A percentile compares a stretch with the other conserved stretches of the same genome.
Conservation (phyloP, 2,329 filamentous ascomycete species). For the Truncatella angustata region DNA sequence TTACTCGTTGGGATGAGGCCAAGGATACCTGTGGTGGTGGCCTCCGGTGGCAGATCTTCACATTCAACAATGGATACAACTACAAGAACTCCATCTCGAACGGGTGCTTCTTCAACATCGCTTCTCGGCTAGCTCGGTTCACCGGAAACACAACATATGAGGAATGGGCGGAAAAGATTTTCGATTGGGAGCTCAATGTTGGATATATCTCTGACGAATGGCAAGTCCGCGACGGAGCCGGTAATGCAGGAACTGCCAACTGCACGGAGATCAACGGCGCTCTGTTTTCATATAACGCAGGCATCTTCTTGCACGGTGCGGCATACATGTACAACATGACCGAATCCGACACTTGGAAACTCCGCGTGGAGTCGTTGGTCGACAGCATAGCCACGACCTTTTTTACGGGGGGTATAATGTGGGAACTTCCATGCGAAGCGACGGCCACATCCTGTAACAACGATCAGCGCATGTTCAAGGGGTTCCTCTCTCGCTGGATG, state of each 20-base stretch:
- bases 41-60: slow-evolving; percentile 82
- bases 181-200: slow-evolving; percentile 58
- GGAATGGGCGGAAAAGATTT: slow-evolving; percentile 71
- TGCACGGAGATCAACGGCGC: slow-evolving; percentile 28
- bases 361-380: slow-evolving; percentile 42
- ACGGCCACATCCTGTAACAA: slow-evolving; percentile 19
- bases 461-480: slow-evolving; percentile 37
- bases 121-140: slow-evolving; percentile 72
- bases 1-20: slow-evolving; percentile 63
- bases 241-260: slow-evolving; percentile 28
- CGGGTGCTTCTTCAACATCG: slow-evolving; percentile 68
- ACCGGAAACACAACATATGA: slow-evolving; percentile 78
- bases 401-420: slow-evolving; percentile 49
- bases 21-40: slow-evolving; percentile 64
- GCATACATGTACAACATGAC: slow-evolving; percentile 39
- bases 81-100: slow-evolving; percentile 70
- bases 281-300: slow-evolving; percentile 28
- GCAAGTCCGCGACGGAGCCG: slow-evolving; percentile 56
- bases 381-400: slow-evolving; percentile 36
- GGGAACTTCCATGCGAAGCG: slow-evolving; percentile 57
- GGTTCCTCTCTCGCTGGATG: slow-evolving; percentile 45
- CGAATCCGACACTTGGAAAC: slow-evolving; percentile 41
- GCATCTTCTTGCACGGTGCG: slow-evolving; percentile 32
- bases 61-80: slow-evolving; percentile 69
- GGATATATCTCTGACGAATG: slow-evolving; percentile 56